These are phyloP conservation scores for Polytrichum commune DNA, from an alignment of 225 moss, liverwort and hornwort genomes.

Conservation along the genomic window DNA sequence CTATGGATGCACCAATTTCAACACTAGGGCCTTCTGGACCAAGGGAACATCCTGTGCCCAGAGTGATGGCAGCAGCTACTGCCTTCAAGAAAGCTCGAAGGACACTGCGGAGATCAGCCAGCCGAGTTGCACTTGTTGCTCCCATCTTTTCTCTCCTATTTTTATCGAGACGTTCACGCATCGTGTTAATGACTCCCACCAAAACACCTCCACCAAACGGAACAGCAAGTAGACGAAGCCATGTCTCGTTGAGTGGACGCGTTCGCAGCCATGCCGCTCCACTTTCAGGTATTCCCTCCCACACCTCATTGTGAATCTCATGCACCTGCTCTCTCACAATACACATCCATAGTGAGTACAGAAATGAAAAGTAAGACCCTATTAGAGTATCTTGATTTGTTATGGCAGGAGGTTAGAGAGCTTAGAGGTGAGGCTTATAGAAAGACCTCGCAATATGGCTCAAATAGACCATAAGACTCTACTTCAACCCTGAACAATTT, in stretches of 20 bases:
- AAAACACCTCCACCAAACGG: slow-evolving; percentile 82
- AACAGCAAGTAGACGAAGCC: slow-evolving; percentile 63
- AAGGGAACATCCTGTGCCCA: slow-evolving; percentile 90
- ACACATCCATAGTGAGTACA: background rate
- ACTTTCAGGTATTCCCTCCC: slow-evolving; percentile 63
- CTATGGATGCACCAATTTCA: slow-evolving; percentile 97
- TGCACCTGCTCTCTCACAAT: slow-evolving; percentile 47
- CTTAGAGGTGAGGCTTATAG: background rate
- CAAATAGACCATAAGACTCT: slow-evolving; percentile 1
- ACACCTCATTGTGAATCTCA: slow-evolving; percentile 73
- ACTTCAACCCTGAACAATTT: background rate
- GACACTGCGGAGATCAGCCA: slow-evolving; percentile 52
- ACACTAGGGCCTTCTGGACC: slow-evolving; percentile 99
- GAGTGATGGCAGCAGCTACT: slow-evolving; percentile 73
- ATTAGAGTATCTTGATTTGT: background rate
- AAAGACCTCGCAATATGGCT: background rate
- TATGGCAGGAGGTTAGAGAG: background rate
- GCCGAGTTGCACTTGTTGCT: slow-evolving; percentile 17
- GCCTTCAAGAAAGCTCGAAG: slow-evolving; percentile 71
- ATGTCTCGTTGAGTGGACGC: slow-evolving; percentile 62
- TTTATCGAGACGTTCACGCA: slow-evolving; percentile 52
- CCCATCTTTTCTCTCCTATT: slow-evolving; percentile 13
- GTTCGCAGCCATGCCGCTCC: slow-evolving; percentile 87
- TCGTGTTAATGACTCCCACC: slow-evolving; percentile 76
- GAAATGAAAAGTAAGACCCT: background rate